These are phyloP conservation scores for Apophysomyces trapeziformis DNA, from an alignment of 371 early-diverging fungal species.

Conservation along the genomic window DNA sequence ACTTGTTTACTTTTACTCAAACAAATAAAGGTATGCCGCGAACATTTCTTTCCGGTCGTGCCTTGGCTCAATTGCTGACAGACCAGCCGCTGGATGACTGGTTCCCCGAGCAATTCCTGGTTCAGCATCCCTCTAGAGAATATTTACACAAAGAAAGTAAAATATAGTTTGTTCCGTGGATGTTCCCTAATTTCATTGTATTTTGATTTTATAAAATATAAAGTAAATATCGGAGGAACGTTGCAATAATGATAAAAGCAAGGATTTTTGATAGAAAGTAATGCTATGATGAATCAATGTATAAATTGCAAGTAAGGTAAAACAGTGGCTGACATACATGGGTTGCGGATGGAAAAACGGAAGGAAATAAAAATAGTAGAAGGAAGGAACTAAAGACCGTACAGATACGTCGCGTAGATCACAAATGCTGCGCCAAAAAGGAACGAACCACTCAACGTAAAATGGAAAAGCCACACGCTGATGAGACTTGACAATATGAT, in stretches of 20 bases:
- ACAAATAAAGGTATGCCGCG: slow-evolving; percentile 58
- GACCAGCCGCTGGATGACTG: slow-evolving; percentile 27
- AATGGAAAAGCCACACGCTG: slow-evolving; percentile 79
- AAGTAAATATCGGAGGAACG: too few relatives aligned
- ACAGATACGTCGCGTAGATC: slow-evolving; percentile 79
- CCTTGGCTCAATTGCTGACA: slow-evolving; percentile 41
- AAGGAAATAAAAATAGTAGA: not conserved
- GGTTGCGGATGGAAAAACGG: not conserved
- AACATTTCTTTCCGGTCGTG: slow-evolving; percentile 49
- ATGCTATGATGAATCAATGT: slow-evolving; percentile 7
- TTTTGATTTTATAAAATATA: too few relatives aligned
- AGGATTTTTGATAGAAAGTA: not conserved
- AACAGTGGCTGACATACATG: not conserved
- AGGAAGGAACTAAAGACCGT: slow-evolving; percentile 51
- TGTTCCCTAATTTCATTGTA: not conserved
- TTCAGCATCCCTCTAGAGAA: slow-evolving; percentile 24
- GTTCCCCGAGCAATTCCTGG: slow-evolving; percentile 28
- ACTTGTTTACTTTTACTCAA: slow-evolving; percentile 4
- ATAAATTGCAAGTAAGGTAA: not conserved
- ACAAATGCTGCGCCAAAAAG: slow-evolving; percentile 79
- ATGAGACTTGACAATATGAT: slow-evolving; percentile 86
- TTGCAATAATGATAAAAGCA: not conserved
- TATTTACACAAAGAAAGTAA: slow-evolving; percentile 12
- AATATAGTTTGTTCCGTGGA: not conserved
- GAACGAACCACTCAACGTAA: slow-evolving; percentile 71